These are phyloP conservation scores for Blastocystis sp. DNA, from an alignment of 352 stramenopile species.

Conservation along the genomic window DNA sequence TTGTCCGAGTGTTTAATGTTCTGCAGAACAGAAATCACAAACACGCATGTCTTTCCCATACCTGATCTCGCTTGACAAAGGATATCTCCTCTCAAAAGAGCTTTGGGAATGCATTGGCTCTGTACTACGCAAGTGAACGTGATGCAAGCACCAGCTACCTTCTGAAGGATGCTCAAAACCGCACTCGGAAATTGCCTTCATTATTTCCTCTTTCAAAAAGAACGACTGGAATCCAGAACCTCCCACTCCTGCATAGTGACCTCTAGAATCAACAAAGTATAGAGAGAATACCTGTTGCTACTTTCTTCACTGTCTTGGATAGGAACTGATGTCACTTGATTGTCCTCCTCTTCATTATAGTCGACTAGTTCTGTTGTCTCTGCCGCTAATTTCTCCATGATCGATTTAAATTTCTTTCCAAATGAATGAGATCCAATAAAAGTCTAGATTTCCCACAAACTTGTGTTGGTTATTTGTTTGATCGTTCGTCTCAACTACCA, in stretches of 20 bases:
- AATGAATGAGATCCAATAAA: too few relatives aligned
- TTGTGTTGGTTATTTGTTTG: too few relatives aligned
- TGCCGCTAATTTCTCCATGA: not conserved
- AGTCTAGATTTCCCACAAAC: too few relatives aligned
- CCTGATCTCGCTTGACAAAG: slow-evolving; percentile 99
- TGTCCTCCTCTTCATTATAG: slow-evolving; percentile 62
- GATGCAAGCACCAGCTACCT: slow-evolving; percentile 70
- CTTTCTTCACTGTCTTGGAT: not conserved
- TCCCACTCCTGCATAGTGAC: slow-evolving; percentile 98
- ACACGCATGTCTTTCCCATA: slow-evolving; percentile 99
- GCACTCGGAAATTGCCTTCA: slow-evolving; percentile 95
- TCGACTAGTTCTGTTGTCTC: slow-evolving; percentile 45
- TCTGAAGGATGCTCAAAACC: slow-evolving; percentile 99
- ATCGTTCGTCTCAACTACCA: too few relatives aligned
- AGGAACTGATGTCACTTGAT: not conserved
- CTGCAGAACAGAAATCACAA: slow-evolving; percentile 96
- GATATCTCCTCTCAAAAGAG: slow-evolving; percentile 97
- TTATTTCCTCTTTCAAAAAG: slow-evolving; percentile 95
- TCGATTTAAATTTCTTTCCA: not conserved
- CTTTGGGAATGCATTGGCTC: slow-evolving; percentile 98
- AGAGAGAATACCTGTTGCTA: not conserved
- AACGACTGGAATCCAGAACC: slow-evolving; percentile 98
- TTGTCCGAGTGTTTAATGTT: slow-evolving; percentile 76
- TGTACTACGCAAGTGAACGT: slow-evolving; percentile 73
- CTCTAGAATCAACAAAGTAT: slow-evolving; percentile 70